These are phyloP conservation scores for Stachybotrys chlorohalonatus DNA, from an alignment of 2,329 filamentous ascomycete genomes.

Conservation along the genomic window DNA sequence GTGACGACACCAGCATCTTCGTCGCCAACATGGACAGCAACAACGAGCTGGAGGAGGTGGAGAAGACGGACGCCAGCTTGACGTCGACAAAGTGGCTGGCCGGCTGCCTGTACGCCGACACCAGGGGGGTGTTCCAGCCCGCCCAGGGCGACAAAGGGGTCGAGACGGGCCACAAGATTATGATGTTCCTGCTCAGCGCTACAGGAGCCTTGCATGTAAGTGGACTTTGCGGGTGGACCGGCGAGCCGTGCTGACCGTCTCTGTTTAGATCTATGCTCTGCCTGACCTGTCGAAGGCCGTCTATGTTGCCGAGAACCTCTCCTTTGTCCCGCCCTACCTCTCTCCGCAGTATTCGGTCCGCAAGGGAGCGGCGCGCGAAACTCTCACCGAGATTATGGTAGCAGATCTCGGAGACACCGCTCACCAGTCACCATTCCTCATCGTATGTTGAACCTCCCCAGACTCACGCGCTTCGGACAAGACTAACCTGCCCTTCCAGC, in stretches of 20 bases:
- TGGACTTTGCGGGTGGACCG: constrained; percentile 7
- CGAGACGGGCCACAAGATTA: constrained; percentile 39
- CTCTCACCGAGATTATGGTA: constrained; percentile 69
- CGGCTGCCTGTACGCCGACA: constrained; percentile 74
- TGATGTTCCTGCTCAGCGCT: constrained; percentile 69
- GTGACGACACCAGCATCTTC: constrained; percentile 74
- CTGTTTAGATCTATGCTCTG: constrained; percentile 60
- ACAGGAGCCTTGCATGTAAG: constrained; percentile 68
- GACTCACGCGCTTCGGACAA: neutral
- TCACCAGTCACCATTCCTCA: constrained; percentile 65
- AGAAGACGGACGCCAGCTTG: constrained; percentile 49
- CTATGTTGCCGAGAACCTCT: constrained; percentile 67
- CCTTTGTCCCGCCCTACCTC: constrained; percentile 68
- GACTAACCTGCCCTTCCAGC: constrained; percentile 29
- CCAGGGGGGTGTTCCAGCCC: constrained; percentile 42
- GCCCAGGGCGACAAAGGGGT: constrained; percentile 26
- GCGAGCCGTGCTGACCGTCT: neutral
- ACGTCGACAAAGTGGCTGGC: constrained; percentile 65
- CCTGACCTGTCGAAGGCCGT: constrained; percentile 63
- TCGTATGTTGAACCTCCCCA: constrained; percentile 45
- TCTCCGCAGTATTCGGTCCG: constrained; percentile 61
- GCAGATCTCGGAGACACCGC: constrained; percentile 75
- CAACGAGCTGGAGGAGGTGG: constrained; percentile 78
- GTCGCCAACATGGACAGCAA: constrained; percentile 68
- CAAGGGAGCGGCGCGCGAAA: constrained; percentile 63